phyloP scores from a whole-genome alignment of 2,329 filamentous ascomycete species.

The Cladosporium austrohemisphaericum region DNA sequence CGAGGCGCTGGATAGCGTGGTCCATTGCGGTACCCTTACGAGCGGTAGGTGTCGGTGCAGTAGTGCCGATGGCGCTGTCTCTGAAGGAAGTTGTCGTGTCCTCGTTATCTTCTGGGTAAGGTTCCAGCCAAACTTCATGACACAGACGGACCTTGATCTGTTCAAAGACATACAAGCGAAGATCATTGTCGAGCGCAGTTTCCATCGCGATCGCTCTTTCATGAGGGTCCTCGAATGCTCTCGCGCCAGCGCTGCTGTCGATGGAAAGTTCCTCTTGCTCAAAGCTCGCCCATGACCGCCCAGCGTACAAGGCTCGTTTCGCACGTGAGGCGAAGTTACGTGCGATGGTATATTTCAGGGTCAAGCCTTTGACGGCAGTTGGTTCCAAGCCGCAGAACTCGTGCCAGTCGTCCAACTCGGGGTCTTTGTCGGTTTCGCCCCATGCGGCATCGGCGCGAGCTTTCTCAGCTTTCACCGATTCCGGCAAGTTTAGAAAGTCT shows the following conservation, averaged over 20 bases:
- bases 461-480: conserved; percentile 13
- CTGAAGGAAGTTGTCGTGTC: neutral
- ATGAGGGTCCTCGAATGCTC: conserved; percentile 11
- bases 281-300: conserved; percentile 20
- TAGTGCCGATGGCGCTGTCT: neutral
- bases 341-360: conserved; percentile 15
- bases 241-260: conserved; percentile 17
- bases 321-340: conserved; percentile 21
- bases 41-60: neutral
- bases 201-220: conserved; percentile 10
- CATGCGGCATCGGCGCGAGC: conserved; percentile 12
- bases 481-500: conserved; percentile 13
- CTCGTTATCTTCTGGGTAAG: neutral
- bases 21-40: neutral
- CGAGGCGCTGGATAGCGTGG: neutral
- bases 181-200: conserved; percentile 17
- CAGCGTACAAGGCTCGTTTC: conserved; percentile 21
- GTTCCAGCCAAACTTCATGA: conserved; percentile 20
- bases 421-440: conserved; percentile 14
- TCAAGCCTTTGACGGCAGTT: neutral
- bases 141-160: conserved; percentile 22
- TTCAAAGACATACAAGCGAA: conserved; percentile 21
- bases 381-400: conserved; percentile 16
- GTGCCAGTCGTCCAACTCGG: conserved; percentile 23
- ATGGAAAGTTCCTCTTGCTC: conserved; percentile 21